Evolutionary conservation across 192 early-diverging fungal genomes (phyloP), one percentile per base, ranked within the genome.

Genomic region (Pilaira anomala): DNA sequence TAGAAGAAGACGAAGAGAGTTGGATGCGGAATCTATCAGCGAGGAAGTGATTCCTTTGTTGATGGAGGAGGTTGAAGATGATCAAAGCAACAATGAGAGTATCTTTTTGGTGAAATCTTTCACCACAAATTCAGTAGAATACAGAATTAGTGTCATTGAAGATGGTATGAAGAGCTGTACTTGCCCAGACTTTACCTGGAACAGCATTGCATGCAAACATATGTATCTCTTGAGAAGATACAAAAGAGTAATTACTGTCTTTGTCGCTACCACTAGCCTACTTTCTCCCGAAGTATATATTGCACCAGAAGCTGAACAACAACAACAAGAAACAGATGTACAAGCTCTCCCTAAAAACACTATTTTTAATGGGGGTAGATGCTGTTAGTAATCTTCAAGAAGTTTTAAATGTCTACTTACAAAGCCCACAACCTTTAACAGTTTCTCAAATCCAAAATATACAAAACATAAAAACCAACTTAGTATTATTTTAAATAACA

Each of bases 1-100:
- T 14, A 58, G 55, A 42, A 42, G 33, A 24, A 57, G 55, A 42
- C 6, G 22, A 50, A 57, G 41, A 42, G 19, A 58, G 21, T 12
- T 58, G 3, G 52, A 54, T 16, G 52, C 29, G 7, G 29, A 59
- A 59, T 1, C 4, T 4, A 46, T 46, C 2, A 46, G 16, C 13
- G 44, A 46, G 13, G 44, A 16, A 46, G 13, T 46, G 18, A n/a
- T n/a, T n/a, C 9, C 6, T 46, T 16, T 46, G 16, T 13, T 46
- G 18, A 46, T 46, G 5, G 16, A 46, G 4, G 4, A 36, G 33
- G 1, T 36, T 9, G 33, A 36, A 3, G 33, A 36, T 9, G 33
- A 36, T 9, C 7, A 36, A 36, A 3, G 11, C 11, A 9, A 9
- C 11, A 6, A 9, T 9, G 11, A 1, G 5, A 36, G 7, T 46